phyloP scores from a whole-genome alignment of 352 stramenopile species.

The Saprolegnia diclina region DNA sequence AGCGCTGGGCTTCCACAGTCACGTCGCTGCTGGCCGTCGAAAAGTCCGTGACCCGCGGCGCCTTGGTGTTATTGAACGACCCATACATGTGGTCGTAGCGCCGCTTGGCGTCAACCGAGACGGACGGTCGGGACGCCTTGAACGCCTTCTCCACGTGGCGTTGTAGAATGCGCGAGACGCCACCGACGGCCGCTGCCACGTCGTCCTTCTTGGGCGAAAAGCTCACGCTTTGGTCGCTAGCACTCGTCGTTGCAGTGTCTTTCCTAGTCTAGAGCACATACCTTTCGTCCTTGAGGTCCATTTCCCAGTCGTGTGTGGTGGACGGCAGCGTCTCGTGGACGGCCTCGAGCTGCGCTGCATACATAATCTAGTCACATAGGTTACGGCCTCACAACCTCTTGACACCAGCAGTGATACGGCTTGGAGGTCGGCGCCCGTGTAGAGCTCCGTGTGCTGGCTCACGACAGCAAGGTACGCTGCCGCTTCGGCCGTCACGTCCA shows the following conservation, averaged over 20 bases:
- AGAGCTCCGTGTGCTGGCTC: constrained; percentile 65
- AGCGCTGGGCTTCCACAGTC: constrained; percentile 13
- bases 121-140: constrained; percentile 21
- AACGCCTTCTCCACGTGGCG: constrained; percentile 21
- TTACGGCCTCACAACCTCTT: constrained; percentile 8
- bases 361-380: constrained; percentile 61
- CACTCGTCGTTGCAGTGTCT: neutral
- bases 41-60: constrained; percentile 24
- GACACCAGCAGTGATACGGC: too few relatives aligned
- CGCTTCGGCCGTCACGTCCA: constrained; percentile 62
- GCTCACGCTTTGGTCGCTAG: constrained; percentile 22
- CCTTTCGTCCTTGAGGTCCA: constrained; percentile 18
- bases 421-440: constrained; percentile 91
- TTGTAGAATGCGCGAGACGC: neutral
- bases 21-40: constrained; percentile 18
- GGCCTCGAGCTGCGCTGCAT: constrained; percentile 90
- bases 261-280: neutral
- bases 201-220: constrained; percentile 21
- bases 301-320: constrained; percentile 25
- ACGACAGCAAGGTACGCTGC: constrained; percentile 57
- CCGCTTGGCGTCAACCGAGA: constrained; percentile 20
- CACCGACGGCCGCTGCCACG: neutral
- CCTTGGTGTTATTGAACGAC: constrained; percentile 23
- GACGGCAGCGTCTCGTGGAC: constrained; percentile 86
- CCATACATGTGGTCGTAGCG: constrained; percentile 27